Percentiles rank a stretch among this genome's conserved stretches.
Evolutionary conservation across 2,329 filamentous ascomycete species (phyloP).

Genomic region (Paecilomyces fulvus): DNA sequence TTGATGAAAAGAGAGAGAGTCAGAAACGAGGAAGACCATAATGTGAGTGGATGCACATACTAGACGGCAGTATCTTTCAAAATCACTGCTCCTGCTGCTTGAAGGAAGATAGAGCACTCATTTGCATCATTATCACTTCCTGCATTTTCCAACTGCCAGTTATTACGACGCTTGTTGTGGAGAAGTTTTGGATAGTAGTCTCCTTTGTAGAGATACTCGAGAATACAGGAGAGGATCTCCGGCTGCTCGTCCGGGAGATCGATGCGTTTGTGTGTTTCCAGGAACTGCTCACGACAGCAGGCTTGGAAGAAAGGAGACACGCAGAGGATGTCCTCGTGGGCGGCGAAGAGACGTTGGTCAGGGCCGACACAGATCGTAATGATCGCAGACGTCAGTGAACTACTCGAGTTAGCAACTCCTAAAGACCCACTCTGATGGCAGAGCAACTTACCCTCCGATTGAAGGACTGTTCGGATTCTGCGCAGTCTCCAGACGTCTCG

Average conservation of each 20-base stretch:
- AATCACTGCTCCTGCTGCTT: constrained; percentile 56
- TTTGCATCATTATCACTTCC: constrained; percentile 30
- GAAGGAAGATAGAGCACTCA: constrained; percentile 63
- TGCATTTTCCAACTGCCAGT: constrained; percentile 69
- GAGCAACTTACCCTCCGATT: constrained; percentile 24
- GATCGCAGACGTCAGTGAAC: constrained; percentile 57
- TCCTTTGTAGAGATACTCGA: constrained; percentile 90
- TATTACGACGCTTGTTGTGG: constrained; percentile 71
- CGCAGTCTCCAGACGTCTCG: constrained; percentile 19
- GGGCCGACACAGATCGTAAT: constrained; percentile 74
- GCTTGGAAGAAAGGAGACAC: constrained; percentile 70
- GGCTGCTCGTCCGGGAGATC: constrained; percentile 77
- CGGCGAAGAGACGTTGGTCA: constrained; percentile 80
- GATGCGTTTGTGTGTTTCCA: constrained; percentile 59
- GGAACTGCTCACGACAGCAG: constrained; percentile 55
- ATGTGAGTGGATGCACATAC: constrained; percentile 27
- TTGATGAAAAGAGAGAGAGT: constrained; percentile 5
- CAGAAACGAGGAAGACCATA: not conserved
- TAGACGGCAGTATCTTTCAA: constrained; percentile 88
- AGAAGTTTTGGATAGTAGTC: constrained; percentile 81
- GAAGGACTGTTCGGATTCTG: constrained; percentile 23
- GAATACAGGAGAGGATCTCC: constrained; percentile 80
- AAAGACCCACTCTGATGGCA: not conserved
- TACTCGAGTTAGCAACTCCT: constrained; percentile 17
- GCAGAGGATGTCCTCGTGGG: constrained; percentile 76